These are phyloP conservation scores for Escovopsis weberi DNA, from an alignment of 2,329 filamentous ascomycete species.

Conservation along the genomic window DNA sequence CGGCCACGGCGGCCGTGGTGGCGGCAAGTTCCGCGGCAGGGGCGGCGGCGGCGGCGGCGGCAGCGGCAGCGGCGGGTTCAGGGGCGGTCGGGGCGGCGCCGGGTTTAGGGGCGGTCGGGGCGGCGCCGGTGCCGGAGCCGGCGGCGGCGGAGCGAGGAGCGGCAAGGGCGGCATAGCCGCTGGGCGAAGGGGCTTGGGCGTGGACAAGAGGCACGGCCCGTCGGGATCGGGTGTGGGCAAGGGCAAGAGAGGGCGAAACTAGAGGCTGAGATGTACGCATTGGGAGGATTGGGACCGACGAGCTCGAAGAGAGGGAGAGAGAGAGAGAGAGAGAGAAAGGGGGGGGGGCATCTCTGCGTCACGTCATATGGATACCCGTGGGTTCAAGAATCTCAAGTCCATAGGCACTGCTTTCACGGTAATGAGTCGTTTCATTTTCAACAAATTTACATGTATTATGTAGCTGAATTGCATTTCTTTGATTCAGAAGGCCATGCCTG, in stretches of 20 bases:
- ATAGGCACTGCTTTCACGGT: background rate
- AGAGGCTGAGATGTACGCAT: background rate
- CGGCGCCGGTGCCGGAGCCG: conserved; percentile 19
- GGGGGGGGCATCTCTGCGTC: background rate
- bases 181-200: conserved; percentile 35
- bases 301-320: background rate
- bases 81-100: no score
- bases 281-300: no score
- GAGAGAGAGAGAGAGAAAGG: background rate
- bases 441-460: background rate
- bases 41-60: conserved; percentile 18
- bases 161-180: conserved; percentile 33
- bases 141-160: conserved; percentile 22
- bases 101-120: conserved; percentile 29
- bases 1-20: conserved; percentile 12
- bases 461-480: background rate
- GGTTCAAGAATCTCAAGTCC: background rate
- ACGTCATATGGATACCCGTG: conserved; percentile 4
- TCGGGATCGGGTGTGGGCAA: conserved; percentile 27
- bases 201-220: conserved; percentile 31
- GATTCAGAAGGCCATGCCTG: background rate
- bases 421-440: background rate
- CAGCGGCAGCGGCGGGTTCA: conserved; percentile 24
- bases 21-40: conserved; percentile 27
- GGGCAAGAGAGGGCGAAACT: conserved; percentile 19